Evolutionary conservation across 805 yeast species (phyloP).

Genomic region (Priceomyces castillae): DNA sequence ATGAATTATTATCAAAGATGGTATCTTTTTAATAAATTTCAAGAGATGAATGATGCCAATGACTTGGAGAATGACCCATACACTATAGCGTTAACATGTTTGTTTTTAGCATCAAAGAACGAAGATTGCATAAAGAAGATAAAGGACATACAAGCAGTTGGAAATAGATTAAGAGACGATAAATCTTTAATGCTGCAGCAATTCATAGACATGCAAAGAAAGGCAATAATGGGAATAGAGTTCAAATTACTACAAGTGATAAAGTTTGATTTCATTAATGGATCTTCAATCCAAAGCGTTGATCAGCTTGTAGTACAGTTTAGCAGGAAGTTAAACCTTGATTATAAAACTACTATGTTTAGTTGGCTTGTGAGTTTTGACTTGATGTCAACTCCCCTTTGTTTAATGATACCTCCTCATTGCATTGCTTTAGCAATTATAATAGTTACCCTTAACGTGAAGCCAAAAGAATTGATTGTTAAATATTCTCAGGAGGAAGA

Average conservation of each 20-base stretch:
- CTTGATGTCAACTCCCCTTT: conserved; percentile 63
- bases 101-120: conserved; percentile 70
- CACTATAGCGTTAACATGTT: conserved; percentile 65
- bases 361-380: conserved; percentile 83
- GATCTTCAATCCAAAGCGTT: conserved; percentile 43
- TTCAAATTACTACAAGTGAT: conserved; percentile 71
- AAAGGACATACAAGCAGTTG: conserved; percentile 55
- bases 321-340: conserved; percentile 47
- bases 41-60: conserved; percentile 28
- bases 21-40: conserved; percentile 62
- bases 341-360: conserved; percentile 47
- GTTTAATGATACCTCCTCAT: conserved; percentile 71
- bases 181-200: conserved; percentile 9
- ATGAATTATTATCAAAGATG: conserved; percentile 72
- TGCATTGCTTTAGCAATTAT: conserved; percentile 68
- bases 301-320: conserved; percentile 67
- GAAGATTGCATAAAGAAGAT: conserved; percentile 83
- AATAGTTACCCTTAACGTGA: conserved; percentile 55
- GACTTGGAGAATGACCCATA: conserved; percentile 44
- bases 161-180: conserved; percentile 41
- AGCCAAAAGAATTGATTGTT: conserved; percentile 28
- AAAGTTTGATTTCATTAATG: conserved; percentile 75
- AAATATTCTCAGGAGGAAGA: conserved; percentile 18
- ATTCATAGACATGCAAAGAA: conserved; percentile 52
- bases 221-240: conserved; percentile 58